phyloP scores from a whole-genome alignment of 805 yeast species.

The Metschnikowia chrysomelidarum region DNA sequence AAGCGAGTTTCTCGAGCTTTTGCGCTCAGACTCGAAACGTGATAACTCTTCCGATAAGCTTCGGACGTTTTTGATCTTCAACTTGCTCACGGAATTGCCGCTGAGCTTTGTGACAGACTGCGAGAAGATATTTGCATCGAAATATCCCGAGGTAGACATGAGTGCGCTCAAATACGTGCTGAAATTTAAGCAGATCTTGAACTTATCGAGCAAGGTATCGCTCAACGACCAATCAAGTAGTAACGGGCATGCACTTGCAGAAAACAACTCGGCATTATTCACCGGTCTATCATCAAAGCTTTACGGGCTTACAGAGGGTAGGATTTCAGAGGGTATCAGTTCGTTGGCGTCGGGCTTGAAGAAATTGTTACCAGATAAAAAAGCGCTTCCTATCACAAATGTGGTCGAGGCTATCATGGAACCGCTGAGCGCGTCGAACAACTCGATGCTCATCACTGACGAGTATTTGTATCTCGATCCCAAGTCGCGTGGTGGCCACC shows the following conservation, averaged over 20 bases:
- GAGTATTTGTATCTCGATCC: slow-evolving; percentile 92
- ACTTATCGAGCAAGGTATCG: slow-evolving; percentile 33
- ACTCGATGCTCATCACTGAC: slow-evolving; percentile 73
- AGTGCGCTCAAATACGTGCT: slow-evolving; percentile 70
- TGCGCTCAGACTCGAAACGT: slow-evolving; percentile 49
- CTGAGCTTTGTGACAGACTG: slow-evolving; percentile 45
- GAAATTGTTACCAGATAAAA: slow-evolving; percentile 82
- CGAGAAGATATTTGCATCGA: slow-evolving; percentile 54
- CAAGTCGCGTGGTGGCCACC: slow-evolving; percentile 82
- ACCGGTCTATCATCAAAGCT: slow-evolving; percentile 73
- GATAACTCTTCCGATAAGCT: slow-evolving; percentile 76
- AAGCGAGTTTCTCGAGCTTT: slow-evolving; percentile 57
- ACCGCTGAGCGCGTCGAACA: slow-evolving; percentile 62
- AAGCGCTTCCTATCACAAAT: slow-evolving; percentile 83
- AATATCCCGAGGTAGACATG: slow-evolving; percentile 53
- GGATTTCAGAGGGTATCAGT: slow-evolving; percentile 84
- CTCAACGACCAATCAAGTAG: slow-evolving; percentile 28
- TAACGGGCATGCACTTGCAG: slow-evolving; percentile 25
- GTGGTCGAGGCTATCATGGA: slow-evolving; percentile 91
- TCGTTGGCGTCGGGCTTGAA: slow-evolving; percentile 85
- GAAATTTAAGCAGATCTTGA: slow-evolving; percentile 74
- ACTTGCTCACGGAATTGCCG: slow-evolving; percentile 47
- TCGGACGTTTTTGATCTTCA: slow-evolving; percentile 82
- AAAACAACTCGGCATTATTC: slow-evolving; percentile 56
- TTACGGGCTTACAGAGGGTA: slow-evolving; percentile 81